Conservation (phyloP, 768 basidiomycete species). For the Trichaptum fuscoviolaceum region DNA sequence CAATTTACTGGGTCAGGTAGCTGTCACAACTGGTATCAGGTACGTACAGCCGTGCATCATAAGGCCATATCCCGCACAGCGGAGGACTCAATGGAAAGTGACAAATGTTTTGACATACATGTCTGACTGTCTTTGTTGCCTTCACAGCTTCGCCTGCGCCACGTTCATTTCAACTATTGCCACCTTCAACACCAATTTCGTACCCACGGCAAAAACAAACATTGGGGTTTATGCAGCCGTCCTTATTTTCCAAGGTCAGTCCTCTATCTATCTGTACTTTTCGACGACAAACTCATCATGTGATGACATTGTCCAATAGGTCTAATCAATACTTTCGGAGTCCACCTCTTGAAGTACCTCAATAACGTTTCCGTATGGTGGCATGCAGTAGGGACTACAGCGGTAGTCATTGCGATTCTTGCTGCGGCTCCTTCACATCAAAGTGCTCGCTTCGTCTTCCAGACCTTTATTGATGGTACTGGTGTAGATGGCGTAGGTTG, state of each 20-base stretch:
- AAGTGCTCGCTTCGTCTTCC: slow-evolving; percentile 64
- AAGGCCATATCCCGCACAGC: too few relatives aligned
- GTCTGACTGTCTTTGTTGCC: background rate
- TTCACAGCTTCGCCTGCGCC: slow-evolving; percentile 53
- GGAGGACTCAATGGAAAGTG: background rate
- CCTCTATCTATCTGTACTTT: background rate
- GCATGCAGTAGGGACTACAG: slow-evolving; percentile 67
- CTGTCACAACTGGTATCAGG: slow-evolving; percentile 72
- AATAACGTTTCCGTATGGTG: slow-evolving; percentile 73
- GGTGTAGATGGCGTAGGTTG: slow-evolving; percentile 50
- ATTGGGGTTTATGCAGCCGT: slow-evolving; percentile 71
- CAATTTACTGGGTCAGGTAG: slow-evolving; percentile 70
- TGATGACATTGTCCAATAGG: slow-evolving; percentile 26
- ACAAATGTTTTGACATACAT: background rate
- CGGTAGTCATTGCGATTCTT: slow-evolving; percentile 62
- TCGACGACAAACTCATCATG: background rate
- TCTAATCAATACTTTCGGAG: slow-evolving; percentile 72
- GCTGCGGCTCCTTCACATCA: slow-evolving; percentile 69
- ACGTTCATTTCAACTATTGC: slow-evolving; percentile 62
- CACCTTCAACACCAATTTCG: slow-evolving; percentile 55
- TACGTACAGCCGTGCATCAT: slow-evolving; percentile 18
- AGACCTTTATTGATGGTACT: slow-evolving; percentile 64
- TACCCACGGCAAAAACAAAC: slow-evolving; percentile 49
- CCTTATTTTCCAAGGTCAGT: slow-evolving; percentile 55
- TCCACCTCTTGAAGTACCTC: slow-evolving; percentile 54